A percentile compares a stretch with the other conserved stretches of the same genome.
Conservation (phyloP, 2,329 filamentous ascomycete genomes). For the Tolypocladium tundrense region DNA sequence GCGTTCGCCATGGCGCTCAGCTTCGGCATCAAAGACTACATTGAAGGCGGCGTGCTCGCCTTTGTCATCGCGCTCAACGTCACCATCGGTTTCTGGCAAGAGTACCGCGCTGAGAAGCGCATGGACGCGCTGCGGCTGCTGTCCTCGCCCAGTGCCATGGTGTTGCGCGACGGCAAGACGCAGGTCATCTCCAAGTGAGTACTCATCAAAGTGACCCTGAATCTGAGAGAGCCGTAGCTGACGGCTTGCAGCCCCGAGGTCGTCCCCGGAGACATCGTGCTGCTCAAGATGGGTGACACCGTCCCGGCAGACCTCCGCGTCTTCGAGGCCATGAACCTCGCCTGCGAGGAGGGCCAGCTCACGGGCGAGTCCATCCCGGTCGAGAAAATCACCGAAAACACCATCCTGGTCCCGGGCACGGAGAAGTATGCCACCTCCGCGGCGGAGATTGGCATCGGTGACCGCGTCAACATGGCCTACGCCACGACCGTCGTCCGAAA, state of each 20-base stretch:
- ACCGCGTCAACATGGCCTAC: conserved; percentile 66
- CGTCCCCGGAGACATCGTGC: conserved; percentile 61
- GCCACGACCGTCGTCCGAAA: conserved; percentile 64
- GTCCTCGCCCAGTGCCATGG: conserved; percentile 52
- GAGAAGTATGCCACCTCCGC: conserved; percentile 34
- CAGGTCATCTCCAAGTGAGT: conserved; percentile 48
- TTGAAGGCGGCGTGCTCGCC: conserved; percentile 57
- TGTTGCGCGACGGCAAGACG: conserved; percentile 49
- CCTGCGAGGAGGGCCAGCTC: conserved; percentile 67
- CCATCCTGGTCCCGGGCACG: conserved; percentile 31
- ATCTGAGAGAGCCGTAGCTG: conserved; percentile 1
- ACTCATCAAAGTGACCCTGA: too few relatives aligned
- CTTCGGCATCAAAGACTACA: conserved; percentile 56
- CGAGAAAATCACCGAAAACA: conserved; percentile 49
- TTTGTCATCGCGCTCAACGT: conserved; percentile 62
- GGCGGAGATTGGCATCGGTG: conserved; percentile 53
- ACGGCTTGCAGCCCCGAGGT: conserved; percentile 40
- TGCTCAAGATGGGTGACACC: conserved; percentile 61
- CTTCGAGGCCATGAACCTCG: conserved; percentile 66
- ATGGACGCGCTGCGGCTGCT: conserved; percentile 54
- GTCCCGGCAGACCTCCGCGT: conserved; percentile 63
- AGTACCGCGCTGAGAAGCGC: conserved; percentile 55
- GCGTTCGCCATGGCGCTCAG: conserved; percentile 66
- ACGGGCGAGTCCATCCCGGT: conserved; percentile 69
- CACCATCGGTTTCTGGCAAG: conserved; percentile 55